These are phyloP conservation scores for Martensiomyces pterosporus DNA, from an alignment of 192 early-diverging fungal species.

Conservation along the genomic window DNA sequence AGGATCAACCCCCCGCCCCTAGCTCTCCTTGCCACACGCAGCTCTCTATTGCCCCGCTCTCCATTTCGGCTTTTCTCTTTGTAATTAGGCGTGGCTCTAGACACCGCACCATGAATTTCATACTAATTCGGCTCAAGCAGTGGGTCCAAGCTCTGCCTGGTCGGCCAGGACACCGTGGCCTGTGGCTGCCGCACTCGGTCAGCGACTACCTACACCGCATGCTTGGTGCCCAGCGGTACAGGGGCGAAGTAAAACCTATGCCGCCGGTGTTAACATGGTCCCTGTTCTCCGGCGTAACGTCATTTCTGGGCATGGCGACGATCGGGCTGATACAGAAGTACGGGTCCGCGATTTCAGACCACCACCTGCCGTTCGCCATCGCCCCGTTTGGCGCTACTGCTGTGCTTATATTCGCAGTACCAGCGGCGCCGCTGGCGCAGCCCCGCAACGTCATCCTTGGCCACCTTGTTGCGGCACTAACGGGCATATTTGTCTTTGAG, in stretches of 20 bases:
- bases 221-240: conserved; percentile 39
- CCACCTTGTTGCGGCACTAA: conserved; percentile 32
- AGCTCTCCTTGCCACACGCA: too few relatives aligned
- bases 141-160: conserved; percentile 34
- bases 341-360: conserved; percentile 31
- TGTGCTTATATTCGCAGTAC: conserved; percentile 40
- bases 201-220: conserved; percentile 26
- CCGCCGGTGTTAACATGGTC: conserved; percentile 40
- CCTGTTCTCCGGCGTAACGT: conserved; percentile 25
- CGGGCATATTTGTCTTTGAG: conserved; percentile 41
- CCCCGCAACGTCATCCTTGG: conserved; percentile 43
- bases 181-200: conserved; percentile 23
- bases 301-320: conserved; percentile 28
- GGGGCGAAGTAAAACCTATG: conserved; percentile 9
- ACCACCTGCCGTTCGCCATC: conserved; percentile 46
- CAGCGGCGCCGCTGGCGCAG: conserved; percentile 36
- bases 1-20: too few relatives aligned
- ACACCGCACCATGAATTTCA: conserved; percentile 23
- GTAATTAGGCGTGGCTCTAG: too few relatives aligned
- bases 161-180: conserved; percentile 21
- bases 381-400: conserved; percentile 39
- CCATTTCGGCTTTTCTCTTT: too few relatives aligned
- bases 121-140: conserved; percentile 20
- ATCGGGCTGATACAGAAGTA: conserved; percentile 35
- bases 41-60: too few relatives aligned